These are phyloP conservation scores for Colletotrichum sp. DNA, from an alignment of 2,329 filamentous ascomycete genomes.

Conservation along the genomic window DNA sequence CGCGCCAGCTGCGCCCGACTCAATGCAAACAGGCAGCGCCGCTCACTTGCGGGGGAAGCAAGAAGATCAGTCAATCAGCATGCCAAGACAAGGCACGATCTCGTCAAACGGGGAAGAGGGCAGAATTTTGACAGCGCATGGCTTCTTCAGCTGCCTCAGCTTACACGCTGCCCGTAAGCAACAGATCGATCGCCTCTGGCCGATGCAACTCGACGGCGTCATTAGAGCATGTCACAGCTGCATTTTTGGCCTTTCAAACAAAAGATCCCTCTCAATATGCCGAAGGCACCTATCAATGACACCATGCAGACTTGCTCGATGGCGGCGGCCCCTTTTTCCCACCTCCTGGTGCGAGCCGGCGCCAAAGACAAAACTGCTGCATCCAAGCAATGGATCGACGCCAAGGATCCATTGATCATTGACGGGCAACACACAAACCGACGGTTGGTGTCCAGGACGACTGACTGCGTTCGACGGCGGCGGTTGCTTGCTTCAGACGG, in stretches of 20 bases:
- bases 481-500: not conserved
- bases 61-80: not conserved
- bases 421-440: not conserved
- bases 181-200: not conserved
- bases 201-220: not conserved
- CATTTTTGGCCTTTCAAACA: not conserved
- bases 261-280: not conserved
- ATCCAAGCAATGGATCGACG: constrained; percentile 8
- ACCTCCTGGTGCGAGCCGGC: not conserved
- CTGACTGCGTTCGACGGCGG: not conserved
- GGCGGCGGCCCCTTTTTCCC: not conserved
- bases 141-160: not conserved
- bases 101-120: not conserved
- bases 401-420: constrained; percentile 1
- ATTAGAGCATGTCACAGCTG: not conserved
- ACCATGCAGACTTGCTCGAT: not conserved
- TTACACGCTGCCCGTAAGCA: not conserved
- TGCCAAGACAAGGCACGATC: not conserved
- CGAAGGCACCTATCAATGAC: not conserved
- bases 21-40: not conserved
- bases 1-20: constrained; percentile 2
- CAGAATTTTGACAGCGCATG: not conserved
- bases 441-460: not conserved
- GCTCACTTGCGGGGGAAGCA: not conserved
- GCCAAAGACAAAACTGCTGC: not conserved